Base-by-base conservation (phyloP, 2,329 filamentous ascomycete species). In the Curvularia lunata region DNA sequence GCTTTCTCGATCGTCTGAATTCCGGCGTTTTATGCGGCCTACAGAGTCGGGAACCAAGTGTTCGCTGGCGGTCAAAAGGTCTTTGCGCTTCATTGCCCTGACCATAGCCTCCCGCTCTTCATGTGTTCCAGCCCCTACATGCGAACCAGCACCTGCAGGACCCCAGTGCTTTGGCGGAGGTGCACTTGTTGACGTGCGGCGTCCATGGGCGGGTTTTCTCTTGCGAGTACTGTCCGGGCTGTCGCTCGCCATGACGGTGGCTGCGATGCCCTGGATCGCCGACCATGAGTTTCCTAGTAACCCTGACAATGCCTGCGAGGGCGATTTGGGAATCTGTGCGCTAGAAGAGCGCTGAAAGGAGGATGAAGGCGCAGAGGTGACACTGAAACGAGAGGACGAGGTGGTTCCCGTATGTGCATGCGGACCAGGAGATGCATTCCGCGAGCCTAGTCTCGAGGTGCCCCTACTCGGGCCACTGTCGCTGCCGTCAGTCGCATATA, bases 1-100 rank as follows among this genome's bases (percentile, higher is more conserved):
- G 27, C 79, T 78, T 21, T 73, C 66, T 34, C 75, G 73, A 46
- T 91, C 88, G 67, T 91, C 88, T 4, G 89, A 91, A 48, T 84
- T 88, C 63, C 89, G 82, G 65, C 87, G 83, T 78, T 91, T 91
- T 72, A 81, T 79, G 62, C 79, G 78, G 28, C 81, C 81, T 19
- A 77, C 66, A 0, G 80, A 74, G 65, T 83, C 81, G 37, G 77
- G 67, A 58, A 79, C 75, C 53, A 74, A 57, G 42, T 75, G 69
- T 30, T 76, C 76, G 52, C 73, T 75, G 58, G 80, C 80, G 28
- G 70, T 76, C 58, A 84, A 70, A 60, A 83, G 70, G 55, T 82
- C 80, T 62, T 77, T 79, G 48, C 81, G 74, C 73, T 83, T 83
- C 72, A 81, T 79, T 41, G 80, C 81, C 52, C 82, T 71, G 30